Evolutionary conservation across 345 rosid species (phyloP), one percentile per base, ranked within the genome.

Genomic region (Camelina sativa): DNA sequence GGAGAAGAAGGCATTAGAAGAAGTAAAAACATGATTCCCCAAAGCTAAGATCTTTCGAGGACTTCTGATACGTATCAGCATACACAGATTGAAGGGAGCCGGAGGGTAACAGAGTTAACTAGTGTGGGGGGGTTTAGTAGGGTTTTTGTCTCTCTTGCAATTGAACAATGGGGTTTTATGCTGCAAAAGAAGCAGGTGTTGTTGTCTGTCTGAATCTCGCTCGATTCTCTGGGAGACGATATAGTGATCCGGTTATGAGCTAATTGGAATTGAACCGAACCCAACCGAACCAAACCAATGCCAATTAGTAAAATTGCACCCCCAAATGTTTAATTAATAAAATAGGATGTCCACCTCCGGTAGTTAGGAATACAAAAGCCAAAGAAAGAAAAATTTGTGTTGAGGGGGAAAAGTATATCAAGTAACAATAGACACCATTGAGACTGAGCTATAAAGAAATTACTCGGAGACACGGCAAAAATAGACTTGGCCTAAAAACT

Each of bases 61-160:
- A 51, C 67, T 78, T 71, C 66, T 56, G 51, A 30, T 47, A 44
- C 43, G 76, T 60, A 76, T 62, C 74, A 74, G 82, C 89, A 85
- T 83, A 57, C 79, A 79, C 71, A 59, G 40, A 23, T 25, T 35
- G 57, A 48, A 47, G 19, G 20, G 34, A 22, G 63, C 48, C 51
- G 67, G 60, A 58, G 67, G 37, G 54, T n/a, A n/a, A n/a, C n/a
- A n/a, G n/a, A n/a, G n/a, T 65, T 65, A 30, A 30, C 30, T 54
- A 2, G 41, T 12, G 25, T 23, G 25, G 25, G 25, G 25, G 62
- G 17, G 12, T 74, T 56, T 65, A 56, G 30, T 25, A 25, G 30
- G 55, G 71, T n/a, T 75, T 66, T 59, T 38, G 4, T 37, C 34
- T 8, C 47, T 59, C 74, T 47, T 11, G 47, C 48, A 8, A 20